Base-by-base conservation (phyloP, 495 filamentous ascomycete genomes). In the Xylaria castorea region DNA sequence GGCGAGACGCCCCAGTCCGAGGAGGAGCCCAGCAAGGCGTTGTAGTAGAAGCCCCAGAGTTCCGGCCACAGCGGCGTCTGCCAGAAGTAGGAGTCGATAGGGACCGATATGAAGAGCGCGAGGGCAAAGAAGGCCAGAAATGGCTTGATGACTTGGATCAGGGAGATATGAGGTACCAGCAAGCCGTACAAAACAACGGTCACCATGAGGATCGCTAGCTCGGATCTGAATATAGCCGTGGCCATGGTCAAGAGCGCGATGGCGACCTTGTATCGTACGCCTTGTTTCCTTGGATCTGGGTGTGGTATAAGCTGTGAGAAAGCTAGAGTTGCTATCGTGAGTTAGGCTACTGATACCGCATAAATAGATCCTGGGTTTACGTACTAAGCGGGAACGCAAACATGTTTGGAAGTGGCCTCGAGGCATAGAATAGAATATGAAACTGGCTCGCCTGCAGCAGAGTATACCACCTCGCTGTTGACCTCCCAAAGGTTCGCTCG, bases 61-160 rank as follows among this genome's bases (percentile, higher is more conserved):
- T 99, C 96, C 1, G 96, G 94, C 97, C 97, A 99, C 20, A 97
- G 79, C 1, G 91, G 90, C 42, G 82, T 86, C 71, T 94, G 93
- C 97, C 95, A 99, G 84, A 98, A 97, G 81, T 92, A 93, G 20
- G 92, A 93, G 85, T 99, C 96, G 57, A 97, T 81, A 6, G 89
- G 81, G 32, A 97, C 82, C 2, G 94, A 94, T 36, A 87, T 75
- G 12, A 81, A 42, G 2, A 98, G 85, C 18, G 92, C 91, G 51
- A 91, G 71, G 12, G 84, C 8, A 30, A 90, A 86, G 40, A 94
- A 91, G 8, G 84, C 71, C n/a, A 91, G 25, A 22, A 96, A 94
- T n/a, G 92, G 87, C 36, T 85, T 81, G 57, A 97, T 81, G 63
- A 94, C 87, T 22, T 87, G 84, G 32, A 79, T 75, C 9, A 97